Evolutionary conservation across 768 basidiomycete species (phyloP), one percentile per base, ranked within the genome.

Genomic region (Sarcodon sp.): DNA sequence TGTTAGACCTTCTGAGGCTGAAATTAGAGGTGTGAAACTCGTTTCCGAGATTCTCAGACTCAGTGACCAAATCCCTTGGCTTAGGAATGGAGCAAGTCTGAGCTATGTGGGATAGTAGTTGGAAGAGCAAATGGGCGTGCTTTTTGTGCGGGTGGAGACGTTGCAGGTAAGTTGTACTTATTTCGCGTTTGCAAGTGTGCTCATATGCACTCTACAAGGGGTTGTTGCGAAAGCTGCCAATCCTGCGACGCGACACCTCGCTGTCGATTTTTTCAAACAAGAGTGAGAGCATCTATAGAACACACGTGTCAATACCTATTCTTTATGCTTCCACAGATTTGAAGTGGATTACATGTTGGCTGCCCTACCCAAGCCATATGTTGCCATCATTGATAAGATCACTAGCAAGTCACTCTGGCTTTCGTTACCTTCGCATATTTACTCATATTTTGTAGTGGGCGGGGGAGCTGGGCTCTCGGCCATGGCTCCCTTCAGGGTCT

Each of bases 111-210:
- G 49, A 71, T 83, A 31, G 77, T 96, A 50, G 73, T 89, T 35
- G 85, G 83, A 33, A 73, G 75, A 33, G 87, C 86, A 18, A 63
- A 64, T 10, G 84, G 82, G 3, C 71, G 79, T 50, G 87, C 84
- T 10, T 98, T 97, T 61, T 98, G 92, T 58, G 84, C 88, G 6
- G 96, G 96, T 11, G 96, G 96, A 39, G 96, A 99, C 64, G 87
- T 99, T 49, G 81, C 78, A 50, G 69, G 94, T 93, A 55, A 64
- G 83, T 71, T 31, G 41, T 48, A 52, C 37, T 16, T 45, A 45
- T 44, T 33, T 11, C 38, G n/a, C 46, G 2, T 38, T 27, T 39
- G 10, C 33, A 12, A 27, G 12, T 37, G 34, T 18, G 4, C n/a
- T 7, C 35, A 47, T 43, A 32, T 44, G 35, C 47, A 41, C 43